A percentile compares a stretch with the other conserved stretches of the same genome.
phyloP scores from a whole-genome alignment of 2,329 filamentous ascomycete species.

The Cladophialophora psammophila region DNA sequence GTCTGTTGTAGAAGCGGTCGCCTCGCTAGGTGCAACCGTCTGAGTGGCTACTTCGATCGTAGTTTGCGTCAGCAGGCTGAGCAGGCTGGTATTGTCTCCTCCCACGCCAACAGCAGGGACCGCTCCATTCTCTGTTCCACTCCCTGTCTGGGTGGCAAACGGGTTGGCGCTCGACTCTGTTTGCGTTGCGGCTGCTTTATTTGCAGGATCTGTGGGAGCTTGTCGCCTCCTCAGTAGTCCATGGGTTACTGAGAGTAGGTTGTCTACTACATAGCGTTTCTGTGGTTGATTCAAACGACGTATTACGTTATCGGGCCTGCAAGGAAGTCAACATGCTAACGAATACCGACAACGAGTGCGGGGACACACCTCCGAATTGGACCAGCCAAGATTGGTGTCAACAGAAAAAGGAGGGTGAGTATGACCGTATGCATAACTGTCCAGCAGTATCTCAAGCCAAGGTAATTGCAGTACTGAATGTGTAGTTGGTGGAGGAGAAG shows the following conservation, averaged over 20 bases:
- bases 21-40: conserved; percentile 7
- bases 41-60: conserved; percentile 12
- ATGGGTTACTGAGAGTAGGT: conserved; percentile 7
- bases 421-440: conserved; percentile 26
- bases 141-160: conserved; percentile 24
- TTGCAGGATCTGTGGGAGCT: conserved; percentile 27
- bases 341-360: background rate
- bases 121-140: conserved; percentile 37
- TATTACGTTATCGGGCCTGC: conserved; percentile 31
- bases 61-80: conserved; percentile 35
- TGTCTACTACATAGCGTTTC: conserved; percentile 31
- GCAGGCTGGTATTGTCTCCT: conserved; percentile 32
- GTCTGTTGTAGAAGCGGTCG: background rate
- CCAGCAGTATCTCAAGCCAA: conserved; percentile 4
- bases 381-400: conserved; percentile 34
- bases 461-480: background rate
- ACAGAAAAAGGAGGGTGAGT: conserved; percentile 24
- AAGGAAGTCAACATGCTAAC: conserved; percentile 11
- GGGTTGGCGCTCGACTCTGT: conserved; percentile 22
- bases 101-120: conserved; percentile 39
- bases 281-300: conserved; percentile 27
- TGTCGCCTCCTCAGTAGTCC: conserved; percentile 16
- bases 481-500: background rate
- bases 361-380: conserved; percentile 35
- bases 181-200: conserved; percentile 12